A percentile compares a stretch with the other conserved stretches of the same genome.
phyloP scores from a whole-genome alignment of 2,329 filamentous ascomycete genomes.

The Xylariaceae sp. region DNA sequence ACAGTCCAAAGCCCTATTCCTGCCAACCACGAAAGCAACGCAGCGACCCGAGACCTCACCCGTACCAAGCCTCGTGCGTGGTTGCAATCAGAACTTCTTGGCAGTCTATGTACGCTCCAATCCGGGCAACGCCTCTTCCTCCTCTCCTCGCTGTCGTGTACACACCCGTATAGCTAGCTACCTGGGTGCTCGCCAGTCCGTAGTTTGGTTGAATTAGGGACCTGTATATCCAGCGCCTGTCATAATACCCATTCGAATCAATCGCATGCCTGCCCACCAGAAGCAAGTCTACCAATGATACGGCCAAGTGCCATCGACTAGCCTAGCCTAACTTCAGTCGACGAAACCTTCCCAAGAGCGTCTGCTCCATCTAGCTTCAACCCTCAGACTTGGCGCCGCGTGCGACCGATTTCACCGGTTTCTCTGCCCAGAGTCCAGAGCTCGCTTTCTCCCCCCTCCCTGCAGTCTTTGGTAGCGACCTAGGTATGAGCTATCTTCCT shows the following conservation, averaged over 20 bases:
- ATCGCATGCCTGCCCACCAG: neutral
- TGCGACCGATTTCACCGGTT: conserved; percentile 14
- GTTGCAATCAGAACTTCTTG: conserved; percentile 11
- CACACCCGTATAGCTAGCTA: neutral
- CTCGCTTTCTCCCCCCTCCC: conserved; percentile 1
- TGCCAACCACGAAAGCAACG: conserved; percentile 15
- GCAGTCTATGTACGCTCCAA: conserved; percentile 6
- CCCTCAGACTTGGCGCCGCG: conserved; percentile 27
- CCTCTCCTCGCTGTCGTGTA: too few relatives aligned
- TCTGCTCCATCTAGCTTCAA: conserved; percentile 21
- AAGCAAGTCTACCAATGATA: conserved; percentile 23
- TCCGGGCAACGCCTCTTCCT: too few relatives aligned
- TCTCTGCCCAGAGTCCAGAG: conserved; percentile 5
- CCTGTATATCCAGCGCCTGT: neutral
- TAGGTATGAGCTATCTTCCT: conserved; percentile 4
- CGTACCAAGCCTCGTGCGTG: conserved; percentile 20
- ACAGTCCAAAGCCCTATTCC: conserved; percentile 10
- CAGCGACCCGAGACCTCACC: conserved; percentile 19
- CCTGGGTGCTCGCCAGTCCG: neutral
- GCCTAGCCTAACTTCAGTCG: conserved; percentile 14
- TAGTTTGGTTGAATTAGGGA: conserved; percentile 1
- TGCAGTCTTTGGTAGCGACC: conserved; percentile 2
- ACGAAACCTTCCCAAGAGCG: conserved; percentile 24
- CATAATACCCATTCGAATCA: neutral
- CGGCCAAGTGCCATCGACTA: conserved; percentile 21